A percentile compares a stretch with the other conserved stretches of the same genome.
These are phyloP conservation scores for Candida chauliodis DNA, from an alignment of 805 yeast genomes.

Conservation along the genomic window DNA sequence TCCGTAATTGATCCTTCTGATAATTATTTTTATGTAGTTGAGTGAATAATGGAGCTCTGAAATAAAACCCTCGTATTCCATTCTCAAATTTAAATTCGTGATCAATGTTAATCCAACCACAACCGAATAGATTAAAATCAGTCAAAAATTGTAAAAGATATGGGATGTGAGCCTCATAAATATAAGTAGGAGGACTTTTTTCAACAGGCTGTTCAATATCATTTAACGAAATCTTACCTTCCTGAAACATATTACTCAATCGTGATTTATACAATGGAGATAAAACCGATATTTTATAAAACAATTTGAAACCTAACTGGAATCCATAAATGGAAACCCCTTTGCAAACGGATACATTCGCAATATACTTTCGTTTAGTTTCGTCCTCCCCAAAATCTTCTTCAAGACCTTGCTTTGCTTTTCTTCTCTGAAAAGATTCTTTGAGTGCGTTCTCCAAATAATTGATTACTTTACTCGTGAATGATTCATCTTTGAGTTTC, in stretches of 20 bases:
- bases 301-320: constrained; percentile 58
- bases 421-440: constrained; percentile 30
- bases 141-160: constrained; percentile 70
- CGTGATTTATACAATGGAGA: constrained; percentile 59
- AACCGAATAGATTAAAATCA: constrained; percentile 82
- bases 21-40: constrained; percentile 13
- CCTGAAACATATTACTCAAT: constrained; percentile 45
- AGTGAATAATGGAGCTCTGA: constrained; percentile 53
- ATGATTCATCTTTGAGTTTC: not conserved
- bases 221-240: constrained; percentile 8
- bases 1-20: constrained; percentile 9
- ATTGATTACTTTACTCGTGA: constrained; percentile 32
- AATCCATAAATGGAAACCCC: constrained; percentile 86
- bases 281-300: constrained; percentile 64
- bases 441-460: constrained; percentile 44
- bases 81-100: constrained; percentile 10
- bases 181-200: constrained; percentile 7
- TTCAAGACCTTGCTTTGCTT: constrained; percentile 7
- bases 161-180: constrained; percentile 79
- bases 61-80: constrained; percentile 29
- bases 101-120: constrained; percentile 64
- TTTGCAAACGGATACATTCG: constrained; percentile 61
- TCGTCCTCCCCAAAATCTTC: constrained; percentile 12
- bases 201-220: constrained; percentile 1
- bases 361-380: constrained; percentile 40